phyloP scores from a whole-genome alignment of 768 basidiomycete genomes.

The Lactarius sanguifluus region DNA sequence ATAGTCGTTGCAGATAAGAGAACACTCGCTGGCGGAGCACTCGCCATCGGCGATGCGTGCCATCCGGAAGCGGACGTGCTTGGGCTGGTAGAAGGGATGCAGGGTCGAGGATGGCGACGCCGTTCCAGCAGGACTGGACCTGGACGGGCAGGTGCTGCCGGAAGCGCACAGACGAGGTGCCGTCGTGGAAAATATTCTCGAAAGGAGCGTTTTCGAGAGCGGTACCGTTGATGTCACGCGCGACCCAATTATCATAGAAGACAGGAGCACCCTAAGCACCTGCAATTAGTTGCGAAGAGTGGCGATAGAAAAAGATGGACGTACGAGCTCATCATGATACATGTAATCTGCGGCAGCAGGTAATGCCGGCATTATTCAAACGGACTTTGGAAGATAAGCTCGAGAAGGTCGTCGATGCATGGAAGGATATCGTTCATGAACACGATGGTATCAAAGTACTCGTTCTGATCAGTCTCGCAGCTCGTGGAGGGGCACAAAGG shows the following conservation, averaged over 20 bases:
- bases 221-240: slow-evolving; percentile 97
- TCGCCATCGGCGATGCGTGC: slow-evolving; percentile 84
- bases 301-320: slow-evolving; percentile 33
- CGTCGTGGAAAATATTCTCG: slow-evolving; percentile 89
- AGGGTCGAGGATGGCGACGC: slow-evolving; percentile 92
- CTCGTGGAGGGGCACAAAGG: slow-evolving; percentile 93
- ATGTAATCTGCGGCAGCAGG: slow-evolving; percentile 98
- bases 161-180: slow-evolving; percentile 74
- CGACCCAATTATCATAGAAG: slow-evolving; percentile 99
- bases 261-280: slow-evolving; percentile 68
- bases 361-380: slow-evolving; percentile 93
- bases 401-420: slow-evolving; percentile 95
- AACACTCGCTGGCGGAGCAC: slow-evolving; percentile 94
- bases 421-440: slow-evolving; percentile 99
- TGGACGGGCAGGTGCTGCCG: slow-evolving; percentile 91
- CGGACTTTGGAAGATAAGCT: slow-evolving; percentile 96
- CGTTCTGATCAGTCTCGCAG: slow-evolving; percentile 86
- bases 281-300: slow-evolving; percentile 2
- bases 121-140: slow-evolving; percentile 99
- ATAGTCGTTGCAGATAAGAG: slow-evolving; percentile 97
- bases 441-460: slow-evolving; percentile 93
- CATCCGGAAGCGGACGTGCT: slow-evolving; percentile 95
- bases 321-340: slow-evolving; percentile 92
- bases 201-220: slow-evolving; percentile 98
- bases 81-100: slow-evolving; percentile 91